Conservation (phyloP, 2,329 filamentous ascomycete genomes). For the Fusarium sulawesiense region DNA sequence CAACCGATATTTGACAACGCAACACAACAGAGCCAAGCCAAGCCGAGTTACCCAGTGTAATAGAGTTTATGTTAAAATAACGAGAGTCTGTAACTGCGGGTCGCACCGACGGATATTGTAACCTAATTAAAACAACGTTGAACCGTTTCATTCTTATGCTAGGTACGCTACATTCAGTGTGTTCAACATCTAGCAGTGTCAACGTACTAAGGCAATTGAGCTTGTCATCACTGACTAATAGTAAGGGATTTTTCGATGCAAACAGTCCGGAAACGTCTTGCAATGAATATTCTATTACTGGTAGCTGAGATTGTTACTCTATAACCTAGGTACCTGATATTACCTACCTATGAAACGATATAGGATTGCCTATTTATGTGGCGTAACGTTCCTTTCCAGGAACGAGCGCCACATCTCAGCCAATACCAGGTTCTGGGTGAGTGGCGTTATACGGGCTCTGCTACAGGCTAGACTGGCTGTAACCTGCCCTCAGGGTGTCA, state of each 20-base stretch:
- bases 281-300: background rate
- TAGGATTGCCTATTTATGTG: conserved; percentile 7
- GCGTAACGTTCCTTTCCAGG: conserved; percentile 17
- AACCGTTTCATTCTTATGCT: background rate
- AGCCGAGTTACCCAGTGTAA: background rate
- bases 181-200: background rate
- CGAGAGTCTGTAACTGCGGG: background rate
- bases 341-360: background rate
- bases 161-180: background rate
- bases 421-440: background rate
- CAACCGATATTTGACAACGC: background rate
- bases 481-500: background rate
- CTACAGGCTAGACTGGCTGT: background rate
- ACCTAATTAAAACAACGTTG: background rate
- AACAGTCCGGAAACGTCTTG: background rate
- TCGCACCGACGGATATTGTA: background rate
- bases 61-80: background rate
- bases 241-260: background rate
- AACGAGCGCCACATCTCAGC: conserved; percentile 29
- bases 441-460: conserved; percentile 11
- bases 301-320: background rate
- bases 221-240: background rate
- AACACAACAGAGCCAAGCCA: background rate
- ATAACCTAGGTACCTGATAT: background rate
- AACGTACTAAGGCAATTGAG: background rate